Conservation (phyloP, 495 filamentous ascomycete species). For the Podospora didyma region DNA sequence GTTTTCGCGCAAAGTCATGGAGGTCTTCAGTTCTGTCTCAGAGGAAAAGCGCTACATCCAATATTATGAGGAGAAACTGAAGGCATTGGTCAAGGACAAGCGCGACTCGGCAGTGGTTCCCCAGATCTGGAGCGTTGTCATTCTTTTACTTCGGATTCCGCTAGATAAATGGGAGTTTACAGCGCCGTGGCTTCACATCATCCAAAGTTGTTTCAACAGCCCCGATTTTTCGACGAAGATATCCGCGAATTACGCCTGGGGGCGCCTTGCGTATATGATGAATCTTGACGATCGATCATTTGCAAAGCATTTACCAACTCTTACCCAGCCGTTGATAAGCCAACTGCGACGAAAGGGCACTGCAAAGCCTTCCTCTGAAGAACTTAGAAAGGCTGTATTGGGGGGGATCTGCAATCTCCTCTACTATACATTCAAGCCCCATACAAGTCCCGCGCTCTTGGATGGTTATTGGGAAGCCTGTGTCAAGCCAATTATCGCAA, state of each 20-base stretch:
- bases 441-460: slow-evolving; percentile 53
- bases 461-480: slow-evolving; percentile 79
- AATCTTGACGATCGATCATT: slow-evolving; percentile 58
- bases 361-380: slow-evolving; percentile 44
- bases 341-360: slow-evolving; percentile 64
- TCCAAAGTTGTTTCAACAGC: slow-evolving; percentile 82
- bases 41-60: slow-evolving; percentile 59
- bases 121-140: slow-evolving; percentile 79
- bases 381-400: slow-evolving; percentile 56
- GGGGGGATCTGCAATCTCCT: slow-evolving; percentile 72
- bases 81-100: slow-evolving; percentile 61
- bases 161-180: slow-evolving; percentile 72
- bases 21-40: slow-evolving; percentile 56
- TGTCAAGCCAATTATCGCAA: slow-evolving; percentile 53
- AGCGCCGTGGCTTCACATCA: slow-evolving; percentile 65
- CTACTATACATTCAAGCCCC: slow-evolving; percentile 82
- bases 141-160: slow-evolving; percentile 67
- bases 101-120: slow-evolving; percentile 67
- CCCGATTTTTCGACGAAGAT: slow-evolving; percentile 65
- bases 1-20: slow-evolving; percentile 59
- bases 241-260: slow-evolving; percentile 80
- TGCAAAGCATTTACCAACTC: slow-evolving; percentile 55
- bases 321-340: slow-evolving; percentile 63
- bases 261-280: slow-evolving; percentile 69
- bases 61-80: slow-evolving; percentile 62